Evolutionary conservation across 2,329 filamentous ascomycete genomes (phyloP), one percentile per base, ranked within the genome.

Genomic region (Fusarium sp.): DNA sequence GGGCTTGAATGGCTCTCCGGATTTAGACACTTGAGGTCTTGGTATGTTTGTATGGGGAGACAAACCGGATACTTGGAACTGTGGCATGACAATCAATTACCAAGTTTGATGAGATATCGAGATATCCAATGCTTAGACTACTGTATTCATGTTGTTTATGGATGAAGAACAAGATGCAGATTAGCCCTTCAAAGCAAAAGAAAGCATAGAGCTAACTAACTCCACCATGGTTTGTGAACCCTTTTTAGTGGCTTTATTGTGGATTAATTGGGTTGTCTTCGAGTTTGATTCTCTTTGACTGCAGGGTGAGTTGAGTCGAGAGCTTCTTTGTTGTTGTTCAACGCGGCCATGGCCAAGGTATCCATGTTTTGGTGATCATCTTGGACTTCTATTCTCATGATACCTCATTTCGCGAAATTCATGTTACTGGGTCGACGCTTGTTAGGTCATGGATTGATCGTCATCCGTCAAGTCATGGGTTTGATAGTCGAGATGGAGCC

Each of bases 341-440:
- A 52, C 29, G 41, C 25, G 34, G 48, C 41, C 47, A 49, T 46
- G 29, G 10, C 29, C 62, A 45, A 20, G 54, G 61, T 65, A 66
- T 61, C 63, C 54, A 61, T 65, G 54, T 25, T 44, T 25, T 45
- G n/a, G 11, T 24, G 46, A 52, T 46, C 47, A 10, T 44, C 30
- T 45, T 60, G 30, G 24, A 51, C 16, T 60, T 63, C 49, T 55
- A 45, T 59, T 69, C 30, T 70, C 47, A 25, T 48, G 54, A 49
- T 60, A 51, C 45, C 49, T 65, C 53, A 61, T 66, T 61, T 72
- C 42, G 65, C 27, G 18, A 54, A 56, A 24, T 56, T 42, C 22
- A 56, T 49, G 72, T 74, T 74, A 74, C 72, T 74, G 66, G 72
- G 72, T 72, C 72, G 72, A 74, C 72, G 66, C 61, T 52, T 52